phyloP scores from a whole-genome alignment of 2,329 filamentous ascomycete genomes.

The Fusarium sambucinum region DNA sequence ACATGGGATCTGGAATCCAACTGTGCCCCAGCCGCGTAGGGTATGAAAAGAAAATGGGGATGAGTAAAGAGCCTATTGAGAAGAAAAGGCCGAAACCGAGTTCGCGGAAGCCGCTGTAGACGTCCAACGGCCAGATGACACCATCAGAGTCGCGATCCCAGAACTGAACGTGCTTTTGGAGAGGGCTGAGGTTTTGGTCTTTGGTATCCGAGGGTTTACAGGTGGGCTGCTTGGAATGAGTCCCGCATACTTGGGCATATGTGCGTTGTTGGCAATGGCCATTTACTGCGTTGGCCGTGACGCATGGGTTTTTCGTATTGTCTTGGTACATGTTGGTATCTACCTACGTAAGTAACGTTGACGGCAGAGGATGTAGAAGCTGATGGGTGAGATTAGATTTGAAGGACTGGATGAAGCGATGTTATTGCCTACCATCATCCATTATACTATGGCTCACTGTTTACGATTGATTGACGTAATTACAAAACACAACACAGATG shows the following conservation, averaged over 20 bases:
- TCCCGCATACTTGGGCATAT: not conserved
- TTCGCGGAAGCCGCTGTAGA: slow-evolving; percentile 56
- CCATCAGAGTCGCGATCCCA: slow-evolving; percentile 58
- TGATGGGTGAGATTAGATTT: too few relatives aligned
- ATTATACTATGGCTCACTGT: slow-evolving; percentile 8
- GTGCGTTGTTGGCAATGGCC: not conserved
- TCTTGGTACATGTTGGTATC: slow-evolving; percentile 1
- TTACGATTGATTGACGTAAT: slow-evolving; percentile 35
- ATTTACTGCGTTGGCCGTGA: not conserved
- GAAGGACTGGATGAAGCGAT: too few relatives aligned
- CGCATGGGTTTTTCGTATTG: not conserved
- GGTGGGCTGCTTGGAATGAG: not conserved
- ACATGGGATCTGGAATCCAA: slow-evolving; percentile 55
- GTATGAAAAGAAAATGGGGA: slow-evolving; percentile 61
- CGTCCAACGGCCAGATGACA: slow-evolving; percentile 55
- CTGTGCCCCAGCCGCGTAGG: slow-evolving; percentile 53
- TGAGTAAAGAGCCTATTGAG: slow-evolving; percentile 56
- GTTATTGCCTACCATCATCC: not conserved
- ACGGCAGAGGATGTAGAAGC: too few relatives aligned
- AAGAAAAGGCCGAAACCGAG: slow-evolving; percentile 57
- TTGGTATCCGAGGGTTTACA: rapidly evolving
- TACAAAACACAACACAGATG: not conserved
- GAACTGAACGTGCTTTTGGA: slow-evolving; percentile 58
- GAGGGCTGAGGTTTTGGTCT: slow-evolving; percentile 4
- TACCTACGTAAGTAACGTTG: too few relatives aligned